These are phyloP conservation scores for Pedinophyceae sp. DNA, from an alignment of 139 green algal species.

Conservation along the genomic window DNA sequence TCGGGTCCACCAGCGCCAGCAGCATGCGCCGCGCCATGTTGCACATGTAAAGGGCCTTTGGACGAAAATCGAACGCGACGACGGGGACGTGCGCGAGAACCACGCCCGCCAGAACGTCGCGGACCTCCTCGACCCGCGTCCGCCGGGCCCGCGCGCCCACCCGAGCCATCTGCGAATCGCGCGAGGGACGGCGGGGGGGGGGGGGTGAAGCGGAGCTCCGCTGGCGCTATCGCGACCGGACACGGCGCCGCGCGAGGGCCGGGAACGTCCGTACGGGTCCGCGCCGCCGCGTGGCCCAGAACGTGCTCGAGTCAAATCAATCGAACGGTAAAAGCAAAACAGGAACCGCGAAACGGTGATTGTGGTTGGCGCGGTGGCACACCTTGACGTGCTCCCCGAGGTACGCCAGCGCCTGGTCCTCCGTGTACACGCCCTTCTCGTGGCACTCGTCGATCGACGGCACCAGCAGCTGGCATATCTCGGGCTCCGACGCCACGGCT, in stretches of 20 bases:
- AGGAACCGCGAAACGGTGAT: too few species aligned
- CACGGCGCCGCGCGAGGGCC: not conserved
- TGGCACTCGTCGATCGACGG: slow-evolving; percentile 61
- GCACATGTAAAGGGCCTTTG: slow-evolving; percentile 74
- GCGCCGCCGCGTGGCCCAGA: too few species aligned
- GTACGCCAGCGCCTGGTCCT: slow-evolving; percentile 86
- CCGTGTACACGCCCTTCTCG: slow-evolving; percentile 58
- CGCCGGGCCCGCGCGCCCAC: slow-evolving; percentile 8
- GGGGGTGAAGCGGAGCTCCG: too few species aligned
- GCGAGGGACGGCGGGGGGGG: not conserved
- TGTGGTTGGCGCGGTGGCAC: too few species aligned
- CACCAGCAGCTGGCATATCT: slow-evolving; percentile 30
- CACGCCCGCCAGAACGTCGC: slow-evolving; percentile 83
- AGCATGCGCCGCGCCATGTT: slow-evolving; percentile 91
- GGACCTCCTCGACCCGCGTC: slow-evolving; percentile 66
- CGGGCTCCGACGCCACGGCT: slow-evolving; percentile 27
- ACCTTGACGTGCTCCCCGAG: slow-evolving; percentile 46
- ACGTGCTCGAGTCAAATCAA: too few species aligned
- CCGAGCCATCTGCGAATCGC: slow-evolving; percentile 12
- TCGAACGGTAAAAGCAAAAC: too few species aligned
- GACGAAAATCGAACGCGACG: slow-evolving; percentile 63
- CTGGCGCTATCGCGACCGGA: too few species aligned
- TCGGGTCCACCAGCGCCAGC: slow-evolving; percentile 68
- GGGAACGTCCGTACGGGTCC: too few species aligned
- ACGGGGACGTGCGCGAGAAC: slow-evolving; percentile 89